These are phyloP conservation scores for Halophytophthora batemanensis DNA, from an alignment of 352 stramenopile genomes.

Conservation along the genomic window DNA sequence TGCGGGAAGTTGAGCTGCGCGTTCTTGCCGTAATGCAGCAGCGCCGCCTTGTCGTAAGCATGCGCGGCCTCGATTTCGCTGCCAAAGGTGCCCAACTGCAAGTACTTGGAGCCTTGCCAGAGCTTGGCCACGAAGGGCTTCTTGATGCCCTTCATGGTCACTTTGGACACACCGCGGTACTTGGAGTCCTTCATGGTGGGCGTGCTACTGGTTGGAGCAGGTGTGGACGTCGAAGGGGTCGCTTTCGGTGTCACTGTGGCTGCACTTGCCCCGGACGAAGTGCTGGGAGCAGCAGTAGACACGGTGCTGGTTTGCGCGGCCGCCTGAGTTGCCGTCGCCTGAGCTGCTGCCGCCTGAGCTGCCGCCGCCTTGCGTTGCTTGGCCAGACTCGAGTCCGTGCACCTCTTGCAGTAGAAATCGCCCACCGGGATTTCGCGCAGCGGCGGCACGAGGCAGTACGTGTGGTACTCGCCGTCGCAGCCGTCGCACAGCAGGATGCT, in stretches of 20 bases:
- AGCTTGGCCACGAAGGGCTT: conserved; percentile 80
- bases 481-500: conserved; percentile 83
- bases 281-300: neutral
- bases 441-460: conserved; percentile 74
- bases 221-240: conserved; percentile 1
- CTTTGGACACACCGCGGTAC: conserved; percentile 77
- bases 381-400: conserved; percentile 40
- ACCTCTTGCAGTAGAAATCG: conserved; percentile 83
- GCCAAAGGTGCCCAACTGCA: conserved; percentile 64
- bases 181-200: conserved; percentile 68
- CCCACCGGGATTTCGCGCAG: conserved; percentile 67
- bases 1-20: conserved; percentile 81
- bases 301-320: conserved; percentile 4
- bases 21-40: conserved; percentile 59
- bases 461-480: conserved; percentile 87
- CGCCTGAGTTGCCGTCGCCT: conserved; percentile 15
- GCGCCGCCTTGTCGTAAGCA: conserved; percentile 75
- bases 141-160: conserved; percentile 76
- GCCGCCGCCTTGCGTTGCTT: conserved; percentile 40
- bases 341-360: conserved; percentile 2
- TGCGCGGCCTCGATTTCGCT: conserved; percentile 81
- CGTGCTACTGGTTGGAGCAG: neutral
- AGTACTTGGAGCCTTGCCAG: conserved; percentile 59
- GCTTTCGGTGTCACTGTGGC: conserved; percentile 7
- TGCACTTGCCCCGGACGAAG: neutral